These are phyloP conservation scores for Hyphodiscus sp. DNA, from an alignment of 2,329 filamentous ascomycete genomes.

Conservation along the genomic window DNA sequence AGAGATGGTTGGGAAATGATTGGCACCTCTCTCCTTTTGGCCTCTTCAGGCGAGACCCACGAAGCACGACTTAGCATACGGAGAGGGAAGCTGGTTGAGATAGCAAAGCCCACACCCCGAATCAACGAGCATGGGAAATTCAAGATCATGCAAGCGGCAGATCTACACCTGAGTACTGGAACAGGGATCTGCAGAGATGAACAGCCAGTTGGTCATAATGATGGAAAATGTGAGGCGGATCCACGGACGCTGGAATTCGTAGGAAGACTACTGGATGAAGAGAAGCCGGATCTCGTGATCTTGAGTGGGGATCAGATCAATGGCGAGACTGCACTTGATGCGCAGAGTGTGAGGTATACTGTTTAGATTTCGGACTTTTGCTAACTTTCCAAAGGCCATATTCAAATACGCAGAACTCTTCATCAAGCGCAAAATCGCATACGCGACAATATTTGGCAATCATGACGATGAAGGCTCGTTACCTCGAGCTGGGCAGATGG, in stretches of 20 bases:
- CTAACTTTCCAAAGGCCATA: conserved; percentile 54
- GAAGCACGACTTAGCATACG: conserved; percentile 73
- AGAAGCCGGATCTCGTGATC: conserved; percentile 88
- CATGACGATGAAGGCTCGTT: conserved; percentile 85
- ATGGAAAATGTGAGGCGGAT: conserved; percentile 83
- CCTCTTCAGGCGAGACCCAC: conserved; percentile 53
- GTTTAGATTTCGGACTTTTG: conserved; percentile 3
- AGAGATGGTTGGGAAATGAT: conserved; percentile 77
- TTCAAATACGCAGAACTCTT: conserved; percentile 88
- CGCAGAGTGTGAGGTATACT: conserved; percentile 61
- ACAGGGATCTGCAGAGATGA: conserved; percentile 79
- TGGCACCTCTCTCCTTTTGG: conserved; percentile 66
- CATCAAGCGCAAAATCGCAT: conserved; percentile 82
- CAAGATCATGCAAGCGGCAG: conserved; percentile 95
- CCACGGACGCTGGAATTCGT: conserved; percentile 88
- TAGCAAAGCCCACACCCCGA: conserved; percentile 64
- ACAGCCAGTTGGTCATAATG: conserved; percentile 65
- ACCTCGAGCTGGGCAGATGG: conserved; percentile 73
- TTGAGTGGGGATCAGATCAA: conserved; percentile 94
- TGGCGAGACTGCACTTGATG: conserved; percentile 84
- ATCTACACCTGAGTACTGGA: conserved; percentile 88
- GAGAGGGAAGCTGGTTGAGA: conserved; percentile 58
- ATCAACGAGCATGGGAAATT: conserved; percentile 88
- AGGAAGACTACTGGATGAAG: conserved; percentile 74
- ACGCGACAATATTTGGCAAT: conserved; percentile 92